Evolutionary conservation across 345 rosid species (phyloP).

Genomic region (Noccaea bulbosa): DNA sequence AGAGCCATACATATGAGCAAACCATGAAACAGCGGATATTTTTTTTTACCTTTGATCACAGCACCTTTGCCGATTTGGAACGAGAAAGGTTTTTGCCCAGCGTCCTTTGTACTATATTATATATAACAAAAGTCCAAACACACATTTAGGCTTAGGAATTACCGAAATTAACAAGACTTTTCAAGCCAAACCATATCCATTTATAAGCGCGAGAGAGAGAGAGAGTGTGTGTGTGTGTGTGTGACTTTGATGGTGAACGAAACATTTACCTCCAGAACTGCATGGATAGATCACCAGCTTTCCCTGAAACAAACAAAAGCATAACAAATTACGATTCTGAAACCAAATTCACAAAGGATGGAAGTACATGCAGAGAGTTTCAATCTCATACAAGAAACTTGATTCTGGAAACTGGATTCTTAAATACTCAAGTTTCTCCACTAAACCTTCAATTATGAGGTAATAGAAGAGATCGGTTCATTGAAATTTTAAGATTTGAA

Average conservation of each 20-base stretch:
- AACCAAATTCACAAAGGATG: conserved; percentile 11
- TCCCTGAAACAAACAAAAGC: conserved; percentile 57
- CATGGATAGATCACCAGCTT: conserved; percentile 78
- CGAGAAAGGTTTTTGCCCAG: conserved; percentile 77
- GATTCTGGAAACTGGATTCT: neutral
- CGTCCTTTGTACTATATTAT: conserved; percentile 76
- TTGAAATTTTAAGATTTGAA: neutral
- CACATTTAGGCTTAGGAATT: conserved; percentile 18
- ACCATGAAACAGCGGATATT: neutral
- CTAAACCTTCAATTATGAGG: neutral
- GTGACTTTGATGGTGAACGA: neutral
- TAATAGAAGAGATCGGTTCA: neutral
- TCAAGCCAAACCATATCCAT: neutral
- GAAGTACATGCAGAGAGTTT: too few relatives aligned
- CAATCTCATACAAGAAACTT: conserved; percentile 2
- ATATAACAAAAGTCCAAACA: conserved; percentile 22
- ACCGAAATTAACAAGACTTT: neutral
- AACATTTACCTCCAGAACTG: conserved; percentile 88
- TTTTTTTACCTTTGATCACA: conserved; percentile 68
- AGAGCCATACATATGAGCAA: neutral
- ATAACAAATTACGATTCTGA: neutral
- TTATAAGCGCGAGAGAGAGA: neutral
- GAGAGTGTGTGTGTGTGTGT: neutral
- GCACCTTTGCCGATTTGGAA: conserved; percentile 83
- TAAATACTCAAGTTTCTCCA: neutral